phyloP scores from a whole-genome alignment of 2,329 filamentous ascomycete genomes.

The Penicillium aurantiogriseum region DNA sequence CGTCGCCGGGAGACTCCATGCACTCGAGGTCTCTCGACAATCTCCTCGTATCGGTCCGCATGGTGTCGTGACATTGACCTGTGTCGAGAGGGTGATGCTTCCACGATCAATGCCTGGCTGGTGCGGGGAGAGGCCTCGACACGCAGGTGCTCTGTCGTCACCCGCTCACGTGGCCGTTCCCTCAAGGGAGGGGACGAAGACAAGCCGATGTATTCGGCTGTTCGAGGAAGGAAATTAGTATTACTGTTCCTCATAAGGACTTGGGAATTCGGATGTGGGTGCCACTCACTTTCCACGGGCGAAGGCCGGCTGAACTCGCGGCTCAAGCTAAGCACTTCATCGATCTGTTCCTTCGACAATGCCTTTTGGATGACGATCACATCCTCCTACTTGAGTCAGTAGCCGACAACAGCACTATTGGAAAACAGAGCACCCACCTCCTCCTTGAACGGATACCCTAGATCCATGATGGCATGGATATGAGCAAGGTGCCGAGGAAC shows the following conservation, averaged over 20 bases:
- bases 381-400: constrained; percentile 58
- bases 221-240: constrained; percentile 5
- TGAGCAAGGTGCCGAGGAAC: constrained; percentile 80
- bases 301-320: constrained; percentile 53
- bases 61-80: constrained; percentile 26
- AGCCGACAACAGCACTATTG: constrained; percentile 33
- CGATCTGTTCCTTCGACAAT: constrained; percentile 85
- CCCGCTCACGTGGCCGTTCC: constrained; percentile 25
- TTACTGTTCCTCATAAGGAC: neutral
- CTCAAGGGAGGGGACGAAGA: constrained; percentile 14
- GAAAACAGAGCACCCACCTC: constrained; percentile 58
- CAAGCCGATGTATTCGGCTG: constrained; percentile 25
- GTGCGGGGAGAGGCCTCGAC: constrained; percentile 29
- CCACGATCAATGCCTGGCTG: constrained; percentile 35
- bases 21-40: constrained; percentile 28
- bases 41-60: constrained; percentile 27
- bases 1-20: constrained; percentile 34
- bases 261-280: constrained; percentile 13
- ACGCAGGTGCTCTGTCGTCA: constrained; percentile 24
- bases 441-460: constrained; percentile 83
- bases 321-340: constrained; percentile 80
- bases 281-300: constrained; percentile 31
- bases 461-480: constrained; percentile 74
- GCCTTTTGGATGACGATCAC: constrained; percentile 80
- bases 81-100: constrained; percentile 29